These are phyloP conservation scores for Clonostachys rhizophaga DNA, from an alignment of 2,329 filamentous ascomycete species.

Conservation along the genomic window DNA sequence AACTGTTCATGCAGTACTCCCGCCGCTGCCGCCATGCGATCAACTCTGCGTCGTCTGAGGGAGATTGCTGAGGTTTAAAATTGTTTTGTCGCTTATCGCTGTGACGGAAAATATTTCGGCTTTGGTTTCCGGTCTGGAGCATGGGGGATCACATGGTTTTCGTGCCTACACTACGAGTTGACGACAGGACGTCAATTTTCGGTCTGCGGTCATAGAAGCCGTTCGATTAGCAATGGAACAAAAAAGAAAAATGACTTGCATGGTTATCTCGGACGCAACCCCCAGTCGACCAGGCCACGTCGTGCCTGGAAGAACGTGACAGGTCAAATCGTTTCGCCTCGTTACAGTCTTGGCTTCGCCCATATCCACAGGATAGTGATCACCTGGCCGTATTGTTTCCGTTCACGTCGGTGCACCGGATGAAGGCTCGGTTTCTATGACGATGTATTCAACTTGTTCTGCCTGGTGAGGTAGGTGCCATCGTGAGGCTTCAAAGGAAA, in stretches of 20 bases:
- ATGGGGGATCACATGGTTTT: conserved; percentile 33
- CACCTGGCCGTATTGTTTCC: no score
- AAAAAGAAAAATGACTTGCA: conserved; percentile 21
- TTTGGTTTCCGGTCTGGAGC: conserved; percentile 43
- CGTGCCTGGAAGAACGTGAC: no score
- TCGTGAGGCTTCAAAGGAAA: not conserved
- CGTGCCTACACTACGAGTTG: conserved; percentile 36
- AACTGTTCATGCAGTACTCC: conserved; percentile 62
- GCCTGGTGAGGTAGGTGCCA: not conserved
- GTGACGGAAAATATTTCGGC: conserved; percentile 7
- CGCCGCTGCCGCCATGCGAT: conserved; percentile 89
- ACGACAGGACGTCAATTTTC: conserved; percentile 31
- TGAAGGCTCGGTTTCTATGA: conserved; percentile 4
- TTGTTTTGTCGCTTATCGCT: not conserved
- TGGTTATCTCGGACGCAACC: conserved; percentile 15
- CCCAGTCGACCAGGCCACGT: no score
- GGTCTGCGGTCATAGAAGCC: conserved; percentile 32
- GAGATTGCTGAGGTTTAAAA: conserved; percentile 92
- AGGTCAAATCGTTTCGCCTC: no score
- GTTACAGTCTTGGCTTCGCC: no score
- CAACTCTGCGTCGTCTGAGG: conserved; percentile 93
- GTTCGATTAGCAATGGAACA: conserved; percentile 38
- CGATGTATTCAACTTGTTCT: not conserved
- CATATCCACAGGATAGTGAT: no score
- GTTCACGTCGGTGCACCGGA: not conserved